Evolutionary conservation across 768 basidiomycete genomes (phyloP).

Genomic region (Tephrocybe sp.): DNA sequence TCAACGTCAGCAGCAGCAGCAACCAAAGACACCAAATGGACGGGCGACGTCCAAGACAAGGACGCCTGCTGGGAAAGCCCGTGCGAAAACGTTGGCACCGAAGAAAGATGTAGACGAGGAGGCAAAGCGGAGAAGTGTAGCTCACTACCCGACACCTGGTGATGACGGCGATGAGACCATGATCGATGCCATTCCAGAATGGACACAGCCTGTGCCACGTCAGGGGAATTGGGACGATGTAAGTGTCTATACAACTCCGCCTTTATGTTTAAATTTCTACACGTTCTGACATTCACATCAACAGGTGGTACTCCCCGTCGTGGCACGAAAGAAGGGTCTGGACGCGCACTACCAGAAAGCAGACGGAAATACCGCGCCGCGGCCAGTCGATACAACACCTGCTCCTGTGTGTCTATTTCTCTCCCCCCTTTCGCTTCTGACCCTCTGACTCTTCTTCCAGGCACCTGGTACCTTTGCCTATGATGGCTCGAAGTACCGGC

Average conservation of each 20-base stretch:
- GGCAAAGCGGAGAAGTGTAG: slow-evolving; percentile 55
- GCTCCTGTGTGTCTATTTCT: slow-evolving; percentile 54
- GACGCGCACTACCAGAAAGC: slow-evolving; percentile 68
- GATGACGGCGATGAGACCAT: slow-evolving; percentile 39
- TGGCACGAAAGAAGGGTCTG: slow-evolving; percentile 80
- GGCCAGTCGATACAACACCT: slow-evolving; percentile 36
- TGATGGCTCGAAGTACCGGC: slow-evolving; percentile 70
- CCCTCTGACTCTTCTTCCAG: slow-evolving; percentile 31
- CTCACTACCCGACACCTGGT: slow-evolving; percentile 64
- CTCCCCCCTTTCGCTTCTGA: neutral
- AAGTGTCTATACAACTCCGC: slow-evolving; percentile 22
- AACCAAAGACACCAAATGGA: slow-evolving; percentile 24
- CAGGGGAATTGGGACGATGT: slow-evolving; percentile 86
- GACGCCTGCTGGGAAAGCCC: slow-evolving; percentile 30
- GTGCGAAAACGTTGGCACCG: slow-evolving; percentile 40
- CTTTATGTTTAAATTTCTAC: slow-evolving; percentile 4
- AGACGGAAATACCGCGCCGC: slow-evolving; percentile 66
- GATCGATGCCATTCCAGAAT: slow-evolving; percentile 77
- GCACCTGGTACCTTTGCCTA: slow-evolving; percentile 85
- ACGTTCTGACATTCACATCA: slow-evolving; percentile 7
- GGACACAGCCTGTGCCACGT: slow-evolving; percentile 71
- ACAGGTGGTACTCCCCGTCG: slow-evolving; percentile 82
- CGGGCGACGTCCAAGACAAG: slow-evolving; percentile 32
- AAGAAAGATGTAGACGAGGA: slow-evolving; percentile 42
- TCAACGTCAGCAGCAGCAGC: slow-evolving; percentile 33